Conservation (phyloP, 2,329 filamentous ascomycete genomes). For the Calonectria hongkongensis region DNA sequence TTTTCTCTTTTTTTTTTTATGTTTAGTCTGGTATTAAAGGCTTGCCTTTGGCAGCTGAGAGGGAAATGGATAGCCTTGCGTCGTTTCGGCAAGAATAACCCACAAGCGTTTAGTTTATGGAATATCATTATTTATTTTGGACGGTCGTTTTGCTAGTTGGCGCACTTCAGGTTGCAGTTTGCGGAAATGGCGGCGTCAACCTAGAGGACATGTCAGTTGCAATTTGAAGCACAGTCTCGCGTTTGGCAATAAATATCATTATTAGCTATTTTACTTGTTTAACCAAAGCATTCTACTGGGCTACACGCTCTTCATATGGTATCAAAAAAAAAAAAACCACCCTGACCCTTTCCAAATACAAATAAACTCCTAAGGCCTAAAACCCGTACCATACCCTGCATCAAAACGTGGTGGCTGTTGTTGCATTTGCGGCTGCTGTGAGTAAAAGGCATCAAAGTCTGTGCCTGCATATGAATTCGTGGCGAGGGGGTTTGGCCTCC, state of each 20-base stretch:
- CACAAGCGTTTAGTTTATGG: neutral
- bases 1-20: neutral
- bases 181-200: neutral
- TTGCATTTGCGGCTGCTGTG: slow-evolving; percentile 41
- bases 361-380: neutral
- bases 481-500: slow-evolving; percentile 24
- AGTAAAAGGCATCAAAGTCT: slow-evolving; percentile 52
- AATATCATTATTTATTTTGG: neutral
- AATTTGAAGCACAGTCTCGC: neutral
- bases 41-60: no score
- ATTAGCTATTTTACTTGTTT: slow-evolving; percentile 7
- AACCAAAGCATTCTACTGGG: neutral
- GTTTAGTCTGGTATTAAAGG: neutral
- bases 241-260: neutral
- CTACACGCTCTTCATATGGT: neutral
- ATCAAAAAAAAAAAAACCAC: neutral
- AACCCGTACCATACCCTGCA: slow-evolving; percentile 41
- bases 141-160: neutral
- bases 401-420: slow-evolving; percentile 10
- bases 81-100: neutral
- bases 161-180: neutral
- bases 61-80: neutral
- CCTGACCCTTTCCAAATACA: neutral
- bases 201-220: neutral
- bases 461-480: slow-evolving; percentile 49